A percentile compares a stretch with the other conserved stretches of the same genome.
Conservation (phyloP, 2,329 filamentous ascomycete genomes). For the Gaeumannomyces tritici region DNA sequence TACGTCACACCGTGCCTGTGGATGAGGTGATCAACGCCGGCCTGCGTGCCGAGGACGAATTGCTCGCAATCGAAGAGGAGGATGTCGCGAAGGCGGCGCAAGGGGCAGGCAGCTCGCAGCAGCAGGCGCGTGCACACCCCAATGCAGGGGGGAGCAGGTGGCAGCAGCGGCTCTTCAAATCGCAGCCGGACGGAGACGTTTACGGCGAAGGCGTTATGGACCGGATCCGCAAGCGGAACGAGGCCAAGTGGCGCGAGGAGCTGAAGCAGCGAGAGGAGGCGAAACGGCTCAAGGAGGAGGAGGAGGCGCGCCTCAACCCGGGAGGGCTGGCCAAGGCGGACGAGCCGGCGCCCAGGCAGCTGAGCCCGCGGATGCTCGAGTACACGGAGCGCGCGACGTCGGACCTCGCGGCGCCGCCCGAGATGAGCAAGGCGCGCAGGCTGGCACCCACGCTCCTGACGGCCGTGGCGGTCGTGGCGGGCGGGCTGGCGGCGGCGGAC, state of each 20-base stretch:
- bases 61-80: constrained; percentile 39
- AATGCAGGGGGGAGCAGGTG: constrained; percentile 2
- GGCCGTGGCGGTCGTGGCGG: constrained; percentile 31
- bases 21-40: constrained; percentile 53
- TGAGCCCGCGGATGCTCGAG: constrained; percentile 29
- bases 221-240: constrained; percentile 42
- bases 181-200: constrained; percentile 29
- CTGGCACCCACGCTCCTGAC: constrained; percentile 43
- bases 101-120: constrained; percentile 8
- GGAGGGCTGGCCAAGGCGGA: constrained; percentile 32
- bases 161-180: constrained; percentile 14
- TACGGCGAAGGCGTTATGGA: constrained; percentile 51
- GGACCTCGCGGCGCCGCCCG: constrained; percentile 38
- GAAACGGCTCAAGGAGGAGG: constrained; percentile 29
- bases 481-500: constrained; percentile 41
- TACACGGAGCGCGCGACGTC: constrained; percentile 37
- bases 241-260: constrained; percentile 37
- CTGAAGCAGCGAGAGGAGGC: constrained; percentile 14
- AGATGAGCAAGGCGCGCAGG: constrained; percentile 41
- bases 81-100: constrained; percentile 9
- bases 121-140: constrained; percentile 4
- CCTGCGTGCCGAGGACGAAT: constrained; percentile 52
- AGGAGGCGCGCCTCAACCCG: constrained; percentile 22
- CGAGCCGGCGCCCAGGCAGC: constrained; percentile 20
- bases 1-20: constrained; percentile 44